Evolutionary conservation across 345 rosid species (phyloP), one percentile per base, ranked within the genome.

Genomic region (Eucalyptus curtisii): DNA sequence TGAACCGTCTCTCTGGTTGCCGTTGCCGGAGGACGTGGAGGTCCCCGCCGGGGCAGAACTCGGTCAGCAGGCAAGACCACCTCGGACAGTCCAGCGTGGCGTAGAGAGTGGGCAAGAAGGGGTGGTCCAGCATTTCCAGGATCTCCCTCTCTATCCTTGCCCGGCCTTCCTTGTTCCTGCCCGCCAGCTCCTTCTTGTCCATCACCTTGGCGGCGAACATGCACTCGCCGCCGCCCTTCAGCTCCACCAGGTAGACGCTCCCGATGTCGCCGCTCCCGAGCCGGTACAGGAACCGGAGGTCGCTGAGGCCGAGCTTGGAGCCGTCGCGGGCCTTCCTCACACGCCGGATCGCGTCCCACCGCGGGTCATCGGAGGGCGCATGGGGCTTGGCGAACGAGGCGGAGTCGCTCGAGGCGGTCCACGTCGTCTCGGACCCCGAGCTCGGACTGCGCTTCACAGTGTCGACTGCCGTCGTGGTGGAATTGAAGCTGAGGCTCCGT

Each of bases 181-280:
- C 88, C 27, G 89, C 93, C 71, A 95, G 92, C 89, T 96, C 96
- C 88, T 93, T 93, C 90, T 90, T 95, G 91, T 97, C 98, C 98
- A 95, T 96, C 25, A 97, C 97, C 90, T 96, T 97, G 87, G 97
- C 98, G 3, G 98, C 98, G 20, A 93, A 97, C 76, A 94, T 89
- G 91, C 97, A 93, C 13, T 92, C 95, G 6, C 91, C 88, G n/a
- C 91, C 90, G 13, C 91, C 94, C 93, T 92, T 96, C 14, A 96
- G 89, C 90, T 94, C 94, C 84, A 93, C 98, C 7, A 97, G 95
- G 91, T 85, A 85, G 13, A 85, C 99, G 86, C 96, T 96, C 87
- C 99, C 98, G 13, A 97, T 95, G 91, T 97, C 99, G 20, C 99
- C 99, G 71, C 98, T 94, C n/a, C 99, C 99, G 30, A 97, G 92